Conservation (phyloP, 176 grass and related monocot genomes). For the Olyra latifolia region DNA sequence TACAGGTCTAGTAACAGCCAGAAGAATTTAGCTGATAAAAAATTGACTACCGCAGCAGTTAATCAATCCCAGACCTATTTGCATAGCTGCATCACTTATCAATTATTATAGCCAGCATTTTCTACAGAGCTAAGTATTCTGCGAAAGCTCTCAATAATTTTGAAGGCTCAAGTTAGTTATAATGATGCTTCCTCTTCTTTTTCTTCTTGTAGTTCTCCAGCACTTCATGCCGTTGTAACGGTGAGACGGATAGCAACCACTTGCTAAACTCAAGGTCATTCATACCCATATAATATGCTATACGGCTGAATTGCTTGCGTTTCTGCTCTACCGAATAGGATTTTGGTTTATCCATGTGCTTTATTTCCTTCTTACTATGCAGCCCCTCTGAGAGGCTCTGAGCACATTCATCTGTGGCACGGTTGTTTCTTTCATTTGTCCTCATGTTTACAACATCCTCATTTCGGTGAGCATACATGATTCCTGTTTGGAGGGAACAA, state of each 20-base stretch:
- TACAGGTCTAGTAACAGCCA: too few relatives aligned
- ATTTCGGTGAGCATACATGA: slow-evolving; percentile 90
- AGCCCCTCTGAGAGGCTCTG: slow-evolving; percentile 14
- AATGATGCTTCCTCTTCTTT: slow-evolving; percentile 34
- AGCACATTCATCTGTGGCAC: neutral
- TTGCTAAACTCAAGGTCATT: slow-evolving; percentile 77
- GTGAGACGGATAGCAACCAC: slow-evolving; percentile 72
- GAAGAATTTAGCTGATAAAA: neutral
- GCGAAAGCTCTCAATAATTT: too few relatives aligned
- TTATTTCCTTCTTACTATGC: slow-evolving; percentile 26
- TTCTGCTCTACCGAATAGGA: slow-evolving; percentile 48
- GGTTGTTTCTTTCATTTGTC: slow-evolving; percentile 14
- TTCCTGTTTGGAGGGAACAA: slow-evolving; percentile 48
- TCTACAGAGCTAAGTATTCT: too few relatives aligned
- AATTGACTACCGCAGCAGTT: neutral
- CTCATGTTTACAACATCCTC: slow-evolving; percentile 79
- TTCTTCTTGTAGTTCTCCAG: slow-evolving; percentile 69
- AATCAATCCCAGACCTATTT: neutral
- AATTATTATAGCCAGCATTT: neutral
- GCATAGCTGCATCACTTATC: too few relatives aligned
- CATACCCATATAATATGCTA: slow-evolving; percentile 72
- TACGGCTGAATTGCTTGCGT: slow-evolving; percentile 65
- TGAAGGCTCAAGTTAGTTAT: neutral
- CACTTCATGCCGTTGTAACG: slow-evolving; percentile 43
- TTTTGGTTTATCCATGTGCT: slow-evolving; percentile 14